These are phyloP conservation scores for Syncephalastrum monosporum DNA, from an alignment of 371 early-diverging fungal species.

Conservation along the genomic window DNA sequence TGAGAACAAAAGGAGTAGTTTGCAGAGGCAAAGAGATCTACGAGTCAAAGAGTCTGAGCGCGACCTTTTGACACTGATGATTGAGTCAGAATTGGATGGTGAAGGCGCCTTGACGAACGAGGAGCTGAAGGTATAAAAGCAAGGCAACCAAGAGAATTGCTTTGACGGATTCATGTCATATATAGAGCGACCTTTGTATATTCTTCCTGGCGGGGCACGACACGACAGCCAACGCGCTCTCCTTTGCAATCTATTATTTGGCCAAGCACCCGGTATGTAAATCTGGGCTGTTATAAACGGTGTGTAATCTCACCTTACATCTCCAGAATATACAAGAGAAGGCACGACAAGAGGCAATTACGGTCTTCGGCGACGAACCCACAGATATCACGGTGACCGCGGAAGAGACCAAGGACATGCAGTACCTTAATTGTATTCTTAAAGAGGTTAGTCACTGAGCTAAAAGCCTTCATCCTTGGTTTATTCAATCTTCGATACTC, in stretches of 20 bases:
- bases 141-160: slow-evolving; percentile 45
- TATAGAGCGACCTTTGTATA: slow-evolving; percentile 39
- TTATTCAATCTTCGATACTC: not conserved
- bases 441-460: slow-evolving; percentile 16
- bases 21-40: too few relatives aligned
- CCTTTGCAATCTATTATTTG: slow-evolving; percentile 22
- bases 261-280: slow-evolving; percentile 17
- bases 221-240: slow-evolving; percentile 25
- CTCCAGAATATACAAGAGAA: slow-evolving; percentile 44
- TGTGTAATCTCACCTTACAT: not conserved
- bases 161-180: slow-evolving; percentile 32
- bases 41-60: slow-evolving; percentile 12
- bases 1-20: too few relatives aligned
- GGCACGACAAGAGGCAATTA: slow-evolving; percentile 50
- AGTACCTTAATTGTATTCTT: slow-evolving; percentile 18
- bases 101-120: slow-evolving; percentile 32
- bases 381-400: slow-evolving; percentile 39
- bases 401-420: slow-evolving; percentile 13
- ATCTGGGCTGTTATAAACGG: not conserved
- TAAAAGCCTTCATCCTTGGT: not conserved
- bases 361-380: slow-evolving; percentile 47
- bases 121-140: slow-evolving; percentile 48
- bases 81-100: slow-evolving; percentile 38
- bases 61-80: slow-evolving; percentile 55
- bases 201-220: slow-evolving; percentile 51